These are phyloP conservation scores for Dinochytrium kinnereticum DNA, from an alignment of 371 early-diverging fungal species.

Conservation along the genomic window DNA sequence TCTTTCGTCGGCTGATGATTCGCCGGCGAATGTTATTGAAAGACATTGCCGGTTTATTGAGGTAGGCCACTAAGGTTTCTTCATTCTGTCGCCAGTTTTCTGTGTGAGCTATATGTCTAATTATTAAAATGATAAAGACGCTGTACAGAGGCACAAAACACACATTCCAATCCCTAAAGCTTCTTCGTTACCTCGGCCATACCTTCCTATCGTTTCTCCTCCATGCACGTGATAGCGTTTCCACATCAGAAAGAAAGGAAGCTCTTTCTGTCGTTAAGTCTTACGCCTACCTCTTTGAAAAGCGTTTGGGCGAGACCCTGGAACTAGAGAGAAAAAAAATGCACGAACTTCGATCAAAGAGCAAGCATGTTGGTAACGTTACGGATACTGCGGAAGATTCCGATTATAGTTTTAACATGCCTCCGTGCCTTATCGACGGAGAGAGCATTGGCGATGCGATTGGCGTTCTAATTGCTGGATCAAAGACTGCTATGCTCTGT, in stretches of 20 bases:
- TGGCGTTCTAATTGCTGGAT: conserved; percentile 49
- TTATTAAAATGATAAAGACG: conserved; percentile 33
- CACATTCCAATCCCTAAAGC: conserved; percentile 52
- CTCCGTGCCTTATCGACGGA: conserved; percentile 33
- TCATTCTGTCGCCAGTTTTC: too few relatives aligned
- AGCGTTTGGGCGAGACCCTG: conserved; percentile 27
- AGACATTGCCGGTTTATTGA: conserved; percentile 40
- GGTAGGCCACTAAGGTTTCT: too few relatives aligned
- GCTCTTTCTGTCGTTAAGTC: conserved; percentile 38
- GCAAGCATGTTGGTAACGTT: conserved; percentile 1
- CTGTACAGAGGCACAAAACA: conserved; percentile 55
- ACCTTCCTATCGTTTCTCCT: conserved; percentile 44
- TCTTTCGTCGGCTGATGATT: conserved; percentile 26
- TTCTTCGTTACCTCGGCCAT: conserved; percentile 54
- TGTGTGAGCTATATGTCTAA: too few relatives aligned
- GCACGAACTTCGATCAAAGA: neutral
- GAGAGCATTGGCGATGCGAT: conserved; percentile 50
- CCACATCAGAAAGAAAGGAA: conserved; percentile 45
- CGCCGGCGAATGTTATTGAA: conserved; percentile 35
- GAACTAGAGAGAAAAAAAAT: conserved; percentile 34
- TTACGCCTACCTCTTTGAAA: conserved; percentile 48
- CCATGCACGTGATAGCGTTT: conserved; percentile 42
- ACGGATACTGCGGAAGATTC: conserved; percentile 14
- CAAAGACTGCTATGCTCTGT: conserved; percentile 33
- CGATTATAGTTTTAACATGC: neutral